Conservation (phyloP, 345 rosid species). For the Acer yangbiense region DNA sequence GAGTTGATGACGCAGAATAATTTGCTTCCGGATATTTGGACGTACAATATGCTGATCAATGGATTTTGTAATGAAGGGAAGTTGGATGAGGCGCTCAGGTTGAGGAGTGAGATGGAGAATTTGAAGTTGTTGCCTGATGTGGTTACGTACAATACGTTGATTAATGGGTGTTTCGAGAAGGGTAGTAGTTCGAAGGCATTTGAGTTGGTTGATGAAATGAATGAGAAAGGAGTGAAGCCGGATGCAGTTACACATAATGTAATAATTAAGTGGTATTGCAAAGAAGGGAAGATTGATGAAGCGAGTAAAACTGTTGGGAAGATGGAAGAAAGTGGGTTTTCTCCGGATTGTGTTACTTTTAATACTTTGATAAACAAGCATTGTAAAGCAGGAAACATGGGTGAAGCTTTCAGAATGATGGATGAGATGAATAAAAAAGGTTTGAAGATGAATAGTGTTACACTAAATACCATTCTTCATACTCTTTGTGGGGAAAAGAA, state of each 20-base stretch:
- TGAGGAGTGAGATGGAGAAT: conserved; percentile 70
- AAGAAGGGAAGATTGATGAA: conserved; percentile 72
- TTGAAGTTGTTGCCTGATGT: conserved; percentile 68
- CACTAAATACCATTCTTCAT: conserved; percentile 71
- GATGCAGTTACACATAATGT: conserved; percentile 66
- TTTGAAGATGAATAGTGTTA: conserved; percentile 65
- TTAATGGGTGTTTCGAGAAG: conserved; percentile 67
- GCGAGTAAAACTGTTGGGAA: conserved; percentile 43
- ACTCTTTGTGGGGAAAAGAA: conserved; percentile 61
- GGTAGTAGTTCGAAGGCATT: conserved; percentile 49
- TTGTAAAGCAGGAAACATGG: conserved; percentile 64
- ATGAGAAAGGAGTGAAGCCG: conserved; percentile 52
- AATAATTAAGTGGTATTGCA: conserved; percentile 69
- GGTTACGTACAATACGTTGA: conserved; percentile 78
- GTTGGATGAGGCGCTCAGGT: conserved; percentile 57
- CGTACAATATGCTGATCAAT: conserved; percentile 66
- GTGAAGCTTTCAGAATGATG: conserved; percentile 67
- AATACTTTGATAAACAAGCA: conserved; percentile 66
- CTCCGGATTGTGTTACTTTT: conserved; percentile 65
- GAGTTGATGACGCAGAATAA: conserved; percentile 68
- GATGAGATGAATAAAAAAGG: conserved; percentile 72
- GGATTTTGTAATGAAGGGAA: conserved; percentile 62
- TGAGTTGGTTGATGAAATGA: conserved; percentile 66
- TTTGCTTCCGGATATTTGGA: conserved; percentile 62
- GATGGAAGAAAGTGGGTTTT: conserved; percentile 63